These are phyloP conservation scores for Colletotrichum simmondsii DNA, from an alignment of 2,329 filamentous ascomycete genomes.

Conservation along the genomic window DNA sequence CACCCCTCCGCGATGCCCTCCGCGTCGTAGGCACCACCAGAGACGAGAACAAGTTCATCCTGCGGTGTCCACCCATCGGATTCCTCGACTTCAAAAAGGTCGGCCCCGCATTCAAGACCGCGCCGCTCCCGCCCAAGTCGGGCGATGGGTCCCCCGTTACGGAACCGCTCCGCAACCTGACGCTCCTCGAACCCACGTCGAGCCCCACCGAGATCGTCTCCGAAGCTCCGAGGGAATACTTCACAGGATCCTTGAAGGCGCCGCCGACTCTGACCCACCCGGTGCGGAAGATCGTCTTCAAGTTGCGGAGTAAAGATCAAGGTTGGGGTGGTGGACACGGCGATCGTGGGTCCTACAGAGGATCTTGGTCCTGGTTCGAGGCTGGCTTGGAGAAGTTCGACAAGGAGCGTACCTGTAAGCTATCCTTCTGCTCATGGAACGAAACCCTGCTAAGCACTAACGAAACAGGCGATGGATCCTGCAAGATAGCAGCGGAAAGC, in stretches of 20 bases:
- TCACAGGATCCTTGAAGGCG: slow-evolving; percentile 43
- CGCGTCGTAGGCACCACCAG: slow-evolving; percentile 38
- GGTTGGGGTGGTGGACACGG: slow-evolving; percentile 58
- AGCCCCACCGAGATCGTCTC: background rate
- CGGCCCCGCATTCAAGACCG: slow-evolving; percentile 22
- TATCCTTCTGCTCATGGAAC: background rate
- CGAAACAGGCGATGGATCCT: slow-evolving; percentile 18
- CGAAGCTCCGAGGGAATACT: slow-evolving; percentile 40
- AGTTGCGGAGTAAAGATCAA: slow-evolving; percentile 67
- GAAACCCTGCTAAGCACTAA: background rate
- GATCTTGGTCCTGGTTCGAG: slow-evolving; percentile 73
- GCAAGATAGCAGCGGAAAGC: background rate
- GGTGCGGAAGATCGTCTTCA: slow-evolving; percentile 71
- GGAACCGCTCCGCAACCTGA: slow-evolving; percentile 15
- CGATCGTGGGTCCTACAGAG: slow-evolving; percentile 52
- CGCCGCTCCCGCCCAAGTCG: slow-evolving; percentile 18
- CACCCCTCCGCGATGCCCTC: slow-evolving; percentile 34
- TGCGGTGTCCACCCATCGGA: slow-evolving; percentile 49
- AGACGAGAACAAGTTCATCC: slow-evolving; percentile 47
- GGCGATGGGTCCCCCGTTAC: slow-evolving; percentile 11
- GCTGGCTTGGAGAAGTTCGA: slow-evolving; percentile 68
- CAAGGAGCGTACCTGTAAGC: slow-evolving; percentile 42
- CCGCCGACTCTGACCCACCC: slow-evolving; percentile 52
- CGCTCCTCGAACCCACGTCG: slow-evolving; percentile 8
- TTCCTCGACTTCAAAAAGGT: slow-evolving; percentile 36